phyloP scores from a whole-genome alignment of 2,329 filamentous ascomycete species.

The Ascochyta rabiei region DNA sequence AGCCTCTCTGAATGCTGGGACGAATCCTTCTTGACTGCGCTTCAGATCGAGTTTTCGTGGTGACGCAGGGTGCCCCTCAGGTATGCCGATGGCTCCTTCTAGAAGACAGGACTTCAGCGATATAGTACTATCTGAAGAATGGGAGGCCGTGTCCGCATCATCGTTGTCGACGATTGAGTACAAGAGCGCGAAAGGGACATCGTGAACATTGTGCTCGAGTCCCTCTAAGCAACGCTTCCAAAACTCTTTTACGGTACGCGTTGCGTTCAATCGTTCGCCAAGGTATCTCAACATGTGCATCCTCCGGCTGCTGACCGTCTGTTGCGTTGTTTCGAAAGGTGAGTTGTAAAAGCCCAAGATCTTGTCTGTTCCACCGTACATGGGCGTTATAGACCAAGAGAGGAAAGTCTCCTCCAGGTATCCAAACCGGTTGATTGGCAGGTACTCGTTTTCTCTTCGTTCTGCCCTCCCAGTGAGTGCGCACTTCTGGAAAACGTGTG shows the following conservation, averaged over 20 bases:
- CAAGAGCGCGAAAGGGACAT: slow-evolving; percentile 42
- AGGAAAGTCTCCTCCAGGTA: slow-evolving; percentile 48
- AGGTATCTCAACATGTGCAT: slow-evolving; percentile 50
- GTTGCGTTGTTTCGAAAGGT: slow-evolving; percentile 48
- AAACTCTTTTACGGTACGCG: slow-evolving; percentile 45
- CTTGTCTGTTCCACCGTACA: slow-evolving; percentile 46
- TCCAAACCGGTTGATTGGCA: slow-evolving; percentile 38
- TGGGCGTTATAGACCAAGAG: slow-evolving; percentile 53
- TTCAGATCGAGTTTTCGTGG: slow-evolving; percentile 37
- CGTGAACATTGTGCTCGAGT: slow-evolving; percentile 48
- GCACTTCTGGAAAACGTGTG: slow-evolving; percentile 36
- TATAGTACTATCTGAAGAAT: slow-evolving; percentile 36
- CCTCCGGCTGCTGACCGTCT: slow-evolving; percentile 47
- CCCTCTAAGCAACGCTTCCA: slow-evolving; percentile 59
- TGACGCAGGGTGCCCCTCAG: slow-evolving; percentile 36
- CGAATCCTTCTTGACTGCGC: slow-evolving; percentile 37
- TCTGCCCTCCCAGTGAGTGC: slow-evolving; percentile 37
- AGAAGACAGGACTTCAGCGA: slow-evolving; percentile 38
- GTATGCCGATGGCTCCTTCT: slow-evolving; percentile 43
- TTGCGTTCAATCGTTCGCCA: slow-evolving; percentile 42
- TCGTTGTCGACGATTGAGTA: slow-evolving; percentile 41
- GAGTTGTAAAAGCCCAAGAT: slow-evolving; percentile 41
- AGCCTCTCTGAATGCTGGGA: slow-evolving; percentile 43
- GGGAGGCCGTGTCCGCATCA: slow-evolving; percentile 31
- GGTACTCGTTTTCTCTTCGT: slow-evolving; percentile 36